A percentile compares a stretch with the other conserved stretches of the same genome.
phyloP scores from a whole-genome alignment of 2,329 filamentous ascomycete genomes.

The Orbilia oligospora region DNA sequence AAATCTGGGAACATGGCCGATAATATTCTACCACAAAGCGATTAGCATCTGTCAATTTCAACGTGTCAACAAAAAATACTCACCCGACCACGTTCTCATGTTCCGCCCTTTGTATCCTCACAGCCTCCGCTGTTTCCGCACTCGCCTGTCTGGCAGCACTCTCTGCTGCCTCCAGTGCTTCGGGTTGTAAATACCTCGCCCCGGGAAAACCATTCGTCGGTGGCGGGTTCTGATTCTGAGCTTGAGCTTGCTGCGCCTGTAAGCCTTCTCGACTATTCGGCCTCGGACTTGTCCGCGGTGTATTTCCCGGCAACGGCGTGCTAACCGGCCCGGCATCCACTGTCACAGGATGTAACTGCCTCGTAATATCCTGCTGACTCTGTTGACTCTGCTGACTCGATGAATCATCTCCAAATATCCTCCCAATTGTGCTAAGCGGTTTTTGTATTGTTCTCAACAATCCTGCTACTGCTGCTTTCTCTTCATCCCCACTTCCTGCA shows the following conservation, averaged over 20 bases:
- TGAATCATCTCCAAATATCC: conserved; percentile 88
- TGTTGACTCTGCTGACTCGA: conserved; percentile 28
- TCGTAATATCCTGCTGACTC: conserved; percentile 63
- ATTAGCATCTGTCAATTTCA: not conserved
- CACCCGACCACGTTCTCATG: conserved; percentile 89
- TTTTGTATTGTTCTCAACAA: conserved; percentile 91
- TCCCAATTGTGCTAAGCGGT: conserved; percentile 89
- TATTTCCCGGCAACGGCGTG: conserved; percentile 70
- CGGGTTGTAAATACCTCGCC: conserved; percentile 66
- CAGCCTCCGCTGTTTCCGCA: conserved; percentile 88
- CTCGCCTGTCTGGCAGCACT: conserved; percentile 91
- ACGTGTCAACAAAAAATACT: conserved; percentile 62
- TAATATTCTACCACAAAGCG: conserved; percentile 73
- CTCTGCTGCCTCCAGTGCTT: conserved; percentile 79
- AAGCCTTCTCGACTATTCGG: conserved; percentile 62
- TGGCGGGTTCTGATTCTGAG: conserved; percentile 58
- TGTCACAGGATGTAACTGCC: conserved; percentile 62
- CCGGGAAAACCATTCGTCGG: conserved; percentile 65
- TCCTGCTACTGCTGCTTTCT: conserved; percentile 85
- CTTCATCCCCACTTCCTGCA: conserved; percentile 70
- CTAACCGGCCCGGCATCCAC: conserved; percentile 66
- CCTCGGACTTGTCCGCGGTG: conserved; percentile 71
- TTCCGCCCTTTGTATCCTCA: conserved; percentile 84
- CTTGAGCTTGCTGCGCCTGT: conserved; percentile 58
- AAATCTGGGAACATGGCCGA: conserved; percentile 97